Base-by-base conservation (phyloP, 305 asterid genomes). In the Coffea humblotiana region DNA sequence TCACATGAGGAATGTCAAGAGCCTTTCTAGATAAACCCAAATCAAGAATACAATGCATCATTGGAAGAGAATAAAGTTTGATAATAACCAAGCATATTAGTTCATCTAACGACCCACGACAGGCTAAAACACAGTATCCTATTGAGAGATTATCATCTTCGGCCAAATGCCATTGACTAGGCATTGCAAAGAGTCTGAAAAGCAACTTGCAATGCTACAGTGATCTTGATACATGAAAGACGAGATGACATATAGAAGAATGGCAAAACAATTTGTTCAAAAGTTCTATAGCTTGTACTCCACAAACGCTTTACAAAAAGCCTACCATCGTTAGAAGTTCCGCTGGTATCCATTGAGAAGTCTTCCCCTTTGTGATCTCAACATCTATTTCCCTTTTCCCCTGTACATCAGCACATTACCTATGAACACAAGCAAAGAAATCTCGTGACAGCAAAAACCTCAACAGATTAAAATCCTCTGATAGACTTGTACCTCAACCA, bases 261-360 rank as follows among this genome's bases (percentile, higher is more conserved):
- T 68, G 43, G 35, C 58, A 69, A 18, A 43, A 56, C 43, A 25
- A 40, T 52, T 19, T 32, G n/a, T 37, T 51, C 66, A 12, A 6
- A 65, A 48, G 60, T 52, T 52, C 60, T 52, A 52, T 52, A 52
- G 58, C 58, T 15, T 52, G 43, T 70, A 43, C 54, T 25, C 43
- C 10, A 54, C 56, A 70, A 47, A 48, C 49, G 18, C 19, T n/a
- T 58, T 74, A 61, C 68, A 66, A 80, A 77, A 84, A 65, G 71
- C 86, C 49, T 88, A 93, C 99, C 92, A 93, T 83, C 78, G 74
- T 84, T 32, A 89, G 82, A 77, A 95, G 93, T 84, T 93, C 90
- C 2, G 94, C 97, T 63, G 94, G 94, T 80, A 87, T 54, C 99
- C 98, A 95, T 48, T 83, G 85, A 87, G 88, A 80, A 84, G 89